Evolutionary conservation across 2,329 filamentous ascomycete genomes (phyloP), one percentile per base, ranked within the genome.

Genomic region (Cladosporium cucumerinum): DNA sequence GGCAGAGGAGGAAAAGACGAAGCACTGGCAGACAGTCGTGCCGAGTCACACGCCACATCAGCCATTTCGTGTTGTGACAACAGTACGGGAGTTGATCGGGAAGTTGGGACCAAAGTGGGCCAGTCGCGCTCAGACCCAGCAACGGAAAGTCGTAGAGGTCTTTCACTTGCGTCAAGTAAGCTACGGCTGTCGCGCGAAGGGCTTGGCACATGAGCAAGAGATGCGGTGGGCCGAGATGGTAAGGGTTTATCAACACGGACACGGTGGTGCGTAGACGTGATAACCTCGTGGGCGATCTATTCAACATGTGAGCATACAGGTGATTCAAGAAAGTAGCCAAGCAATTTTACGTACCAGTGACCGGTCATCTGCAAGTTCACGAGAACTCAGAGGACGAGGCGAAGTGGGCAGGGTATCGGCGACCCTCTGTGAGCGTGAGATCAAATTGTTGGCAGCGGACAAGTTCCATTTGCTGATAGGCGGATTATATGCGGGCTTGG

Each of bases 91-190:
- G 34, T 62, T 5, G 60, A 62, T 26, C 14, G n/a, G 26, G 60
- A 25, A 18, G 16, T 63, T 7, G 70, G 70, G 11, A 32, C 66
- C 14, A 73, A 61, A 2, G 70, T 61, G 16, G 71, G 69, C 68
- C 69, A 73, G 16, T 70, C 70, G 49, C 60, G 55, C 30, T 66
- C 54, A 39, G 39, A 30, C 39, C 63, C 67, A 16, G 49, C 66
- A 6, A 66, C 34, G 2, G 59, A 65, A 18, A 68, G 26, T 36
- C 66, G 67, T 7, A 74, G 64, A 49, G 72, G 73, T 57, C 66
- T 66, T 61, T 78, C 76, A 26, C 73, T 72, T 16, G 78, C 78
- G 63, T 80, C 79, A 6, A 81, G 66, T 23, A 81, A 71, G 2
- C 75, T 77, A 18, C 76, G 75, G 30, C 72, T 71, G 34, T 76